These are phyloP conservation scores for Kazachstania martiniae DNA, from an alignment of 805 yeast species.

Conservation along the genomic window DNA sequence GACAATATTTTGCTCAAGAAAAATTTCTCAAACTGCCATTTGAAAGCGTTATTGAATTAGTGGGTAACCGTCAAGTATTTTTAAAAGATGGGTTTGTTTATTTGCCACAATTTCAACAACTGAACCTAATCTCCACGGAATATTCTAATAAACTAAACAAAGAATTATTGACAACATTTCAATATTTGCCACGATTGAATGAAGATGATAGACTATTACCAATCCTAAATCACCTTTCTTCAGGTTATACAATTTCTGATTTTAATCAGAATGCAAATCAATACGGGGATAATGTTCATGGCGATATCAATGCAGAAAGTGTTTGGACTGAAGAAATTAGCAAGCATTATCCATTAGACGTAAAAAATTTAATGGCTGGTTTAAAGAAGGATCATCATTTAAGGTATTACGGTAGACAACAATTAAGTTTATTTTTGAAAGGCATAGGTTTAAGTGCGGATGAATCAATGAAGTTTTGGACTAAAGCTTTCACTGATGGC, in stretches of 20 bases:
- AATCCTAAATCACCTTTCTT: slow-evolving; percentile 64
- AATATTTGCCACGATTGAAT: slow-evolving; percentile 70
- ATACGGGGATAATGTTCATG: slow-evolving; percentile 25
- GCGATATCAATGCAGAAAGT: slow-evolving; percentile 50
- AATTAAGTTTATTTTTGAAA: slow-evolving; percentile 72
- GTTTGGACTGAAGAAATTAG: slow-evolving; percentile 44
- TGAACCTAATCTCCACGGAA: slow-evolving; percentile 58
- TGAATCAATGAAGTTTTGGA: slow-evolving; percentile 84
- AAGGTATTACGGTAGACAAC: slow-evolving; percentile 76
- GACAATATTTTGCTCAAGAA: slow-evolving; percentile 44
- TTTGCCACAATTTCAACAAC: slow-evolving; percentile 73
- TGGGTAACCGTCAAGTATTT: slow-evolving; percentile 61
- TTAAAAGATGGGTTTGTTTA: slow-evolving; percentile 65
- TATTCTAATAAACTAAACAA: slow-evolving; percentile 42
- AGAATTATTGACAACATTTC: slow-evolving; percentile 57
- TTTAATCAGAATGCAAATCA: slow-evolving; percentile 27
- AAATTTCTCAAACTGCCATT: slow-evolving; percentile 77
- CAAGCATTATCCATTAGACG: slow-evolving; percentile 76
- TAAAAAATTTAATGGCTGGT: slow-evolving; percentile 53
- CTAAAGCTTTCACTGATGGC: slow-evolving; percentile 46
- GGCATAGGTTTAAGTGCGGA: slow-evolving; percentile 83
- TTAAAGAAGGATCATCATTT: slow-evolving; percentile 57
- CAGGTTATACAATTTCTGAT: slow-evolving; percentile 55
- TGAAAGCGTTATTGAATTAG: slow-evolving; percentile 69
- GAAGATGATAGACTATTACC: slow-evolving; percentile 89